These are phyloP conservation scores for Fusarium buxicola DNA, from an alignment of 2,329 filamentous ascomycete species.

Conservation along the genomic window DNA sequence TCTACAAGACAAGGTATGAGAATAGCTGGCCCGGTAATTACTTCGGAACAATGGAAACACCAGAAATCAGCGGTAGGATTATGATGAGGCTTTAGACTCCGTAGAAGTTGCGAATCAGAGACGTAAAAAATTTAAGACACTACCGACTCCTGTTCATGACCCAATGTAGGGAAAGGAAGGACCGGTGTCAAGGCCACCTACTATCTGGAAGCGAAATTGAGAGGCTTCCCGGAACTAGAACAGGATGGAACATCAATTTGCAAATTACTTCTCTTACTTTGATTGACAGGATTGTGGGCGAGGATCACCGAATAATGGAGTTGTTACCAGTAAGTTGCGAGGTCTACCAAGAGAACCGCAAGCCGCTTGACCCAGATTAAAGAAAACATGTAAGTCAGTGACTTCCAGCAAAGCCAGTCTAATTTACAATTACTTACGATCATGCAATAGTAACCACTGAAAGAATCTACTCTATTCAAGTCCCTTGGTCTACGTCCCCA, in stretches of 20 bases:
- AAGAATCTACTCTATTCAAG: background rate
- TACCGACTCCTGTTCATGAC: conserved; percentile 2
- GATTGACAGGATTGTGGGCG: too few relatives aligned
- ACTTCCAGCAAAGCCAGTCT: too few relatives aligned
- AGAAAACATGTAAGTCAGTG: too few relatives aligned
- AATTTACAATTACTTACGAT: too few relatives aligned
- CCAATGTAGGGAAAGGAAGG: conserved; percentile 10
- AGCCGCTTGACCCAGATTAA: too few relatives aligned
- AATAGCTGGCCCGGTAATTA: background rate
- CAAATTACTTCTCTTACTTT: too few relatives aligned
- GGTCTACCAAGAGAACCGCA: too few relatives aligned
- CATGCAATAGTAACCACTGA: too few relatives aligned
- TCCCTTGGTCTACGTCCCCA: background rate
- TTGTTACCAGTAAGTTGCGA: too few relatives aligned
- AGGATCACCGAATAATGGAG: too few relatives aligned
- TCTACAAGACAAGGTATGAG: background rate
- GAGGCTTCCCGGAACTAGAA: too few relatives aligned
- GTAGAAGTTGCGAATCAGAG: background rate
- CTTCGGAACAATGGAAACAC: background rate
- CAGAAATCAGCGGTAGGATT: background rate
- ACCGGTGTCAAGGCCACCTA: background rate
- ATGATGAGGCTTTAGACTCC: background rate
- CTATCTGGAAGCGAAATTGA: background rate
- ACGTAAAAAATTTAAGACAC: background rate
- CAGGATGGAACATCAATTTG: too few relatives aligned